Evolutionary conservation across 2,329 filamentous ascomycete species (phyloP), one percentile per base, ranked within the genome.

Genomic region (Aspergillus ochraceus): DNA sequence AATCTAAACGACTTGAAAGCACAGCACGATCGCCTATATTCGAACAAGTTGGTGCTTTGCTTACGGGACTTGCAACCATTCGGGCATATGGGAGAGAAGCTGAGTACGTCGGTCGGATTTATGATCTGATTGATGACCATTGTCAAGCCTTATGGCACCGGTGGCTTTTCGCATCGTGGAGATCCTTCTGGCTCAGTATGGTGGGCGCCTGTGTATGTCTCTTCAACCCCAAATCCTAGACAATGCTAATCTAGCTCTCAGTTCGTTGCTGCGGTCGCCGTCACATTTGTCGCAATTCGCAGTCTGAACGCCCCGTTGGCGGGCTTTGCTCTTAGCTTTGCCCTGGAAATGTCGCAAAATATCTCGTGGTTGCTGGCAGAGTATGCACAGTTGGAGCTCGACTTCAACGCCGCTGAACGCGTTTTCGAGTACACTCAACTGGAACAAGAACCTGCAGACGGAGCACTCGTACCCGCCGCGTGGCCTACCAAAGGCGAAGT

Each of bases 381-480:
- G 57, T 91, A 91, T 69, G 84, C 89, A 0, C 52, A 59, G 14
- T 76, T 91, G 17, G 90, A 93, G 71, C 78, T 92, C 8, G 85
- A 90, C 70, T 91, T 92, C 88, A 92, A 92, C 68, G 85, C 88
- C 1, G 87, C 87, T 0, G 90, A 93, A 74, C 82, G 90, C 39
- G 86, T 93, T 29, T 79, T 91, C 4, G 90, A 93, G 71, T 94
- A 93, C 72, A 84, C 86, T 0, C 84, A 88, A 46, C 79, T 92
- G 5, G 78, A 84, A 39, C 91, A 84, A 0, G 90, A 92, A 71
- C 81, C 85, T 19, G 84, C 88, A 49, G 85, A 80, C 12, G 89
- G 88, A n/a, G 70, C 74, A n/a, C 79, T 82, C 29, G 84, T 88
- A 0, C 87, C 90, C 0, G 87, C 89, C 2, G 85, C 86, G 1